Conservation (phyloP, 2,329 filamentous ascomycete species). For the Pseudonectria buxi region DNA sequence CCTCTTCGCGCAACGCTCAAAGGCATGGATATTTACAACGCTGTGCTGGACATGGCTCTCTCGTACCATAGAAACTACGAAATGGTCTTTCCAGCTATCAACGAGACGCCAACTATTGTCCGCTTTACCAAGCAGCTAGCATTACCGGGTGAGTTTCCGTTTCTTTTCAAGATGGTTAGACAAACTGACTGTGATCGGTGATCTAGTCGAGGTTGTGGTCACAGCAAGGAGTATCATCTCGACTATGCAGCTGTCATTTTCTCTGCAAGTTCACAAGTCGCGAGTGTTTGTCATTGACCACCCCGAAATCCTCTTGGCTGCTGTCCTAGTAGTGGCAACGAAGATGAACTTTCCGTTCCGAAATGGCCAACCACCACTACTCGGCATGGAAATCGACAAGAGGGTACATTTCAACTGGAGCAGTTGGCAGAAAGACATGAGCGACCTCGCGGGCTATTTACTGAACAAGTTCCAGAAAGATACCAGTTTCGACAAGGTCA, state of each 20-base stretch:
- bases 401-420: conserved; percentile 57
- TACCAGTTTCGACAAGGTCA: conserved; percentile 43
- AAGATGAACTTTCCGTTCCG: conserved; percentile 78
- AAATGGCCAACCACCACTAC: conserved; percentile 35
- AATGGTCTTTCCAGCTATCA: conserved; percentile 66
- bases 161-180: no score
- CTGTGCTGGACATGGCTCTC: conserved; percentile 54
- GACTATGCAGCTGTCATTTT: conserved; percentile 43
- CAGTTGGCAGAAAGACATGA: conserved; percentile 54
- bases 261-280: conserved; percentile 43
- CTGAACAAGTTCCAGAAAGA: conserved; percentile 5
- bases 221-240: conserved; percentile 38
- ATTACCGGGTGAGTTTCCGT: conserved; percentile 56
- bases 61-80: conserved; percentile 63
- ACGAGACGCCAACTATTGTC: conserved; percentile 60
- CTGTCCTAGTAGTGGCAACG: conserved; percentile 64
- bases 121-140: conserved; percentile 64
- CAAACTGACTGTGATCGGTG: conserved; percentile 20
- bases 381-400: conserved; percentile 7
- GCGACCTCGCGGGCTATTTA: conserved; percentile 11
- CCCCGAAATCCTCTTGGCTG: conserved; percentile 69
- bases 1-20: conserved; percentile 34
- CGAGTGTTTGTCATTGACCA: conserved; percentile 47
- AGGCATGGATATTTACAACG: conserved; percentile 55
- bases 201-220: conserved; percentile 46